phyloP scores from a whole-genome alignment of 768 basidiomycete species.

The Tylopilus cervinicoccineus region DNA sequence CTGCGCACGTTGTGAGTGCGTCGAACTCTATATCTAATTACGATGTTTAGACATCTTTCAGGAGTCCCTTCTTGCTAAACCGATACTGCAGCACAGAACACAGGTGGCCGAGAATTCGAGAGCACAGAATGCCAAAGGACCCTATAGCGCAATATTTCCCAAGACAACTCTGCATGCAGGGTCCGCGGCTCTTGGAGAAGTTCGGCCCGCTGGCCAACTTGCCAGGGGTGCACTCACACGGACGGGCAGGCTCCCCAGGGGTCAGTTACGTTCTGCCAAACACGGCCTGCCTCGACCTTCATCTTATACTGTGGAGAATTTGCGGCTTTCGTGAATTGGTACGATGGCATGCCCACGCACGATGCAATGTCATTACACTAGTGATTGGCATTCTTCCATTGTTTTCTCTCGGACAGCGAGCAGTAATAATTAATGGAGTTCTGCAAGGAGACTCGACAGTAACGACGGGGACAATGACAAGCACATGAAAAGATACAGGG shows the following conservation, averaged over 20 bases:
- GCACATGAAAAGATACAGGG: constrained; percentile 8
- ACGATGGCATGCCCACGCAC: not conserved
- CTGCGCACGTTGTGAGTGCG: constrained; percentile 60
- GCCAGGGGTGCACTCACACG: constrained; percentile 50
- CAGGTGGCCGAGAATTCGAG: constrained; percentile 34
- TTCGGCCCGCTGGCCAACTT: constrained; percentile 49
- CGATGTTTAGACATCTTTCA: constrained; percentile 27
- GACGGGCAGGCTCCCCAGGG: constrained; percentile 21
- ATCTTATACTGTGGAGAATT: constrained; percentile 18
- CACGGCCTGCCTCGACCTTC: constrained; percentile 9
- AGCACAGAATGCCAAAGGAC: constrained; percentile 25
- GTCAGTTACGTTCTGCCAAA: constrained; percentile 13
- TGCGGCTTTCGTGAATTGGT: constrained; percentile 18
- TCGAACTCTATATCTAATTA: not conserved
- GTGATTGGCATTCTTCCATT: constrained; percentile 2
- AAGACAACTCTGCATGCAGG: constrained; percentile 41
- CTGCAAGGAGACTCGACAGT: constrained; percentile 2
- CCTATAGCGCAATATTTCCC: constrained; percentile 22
- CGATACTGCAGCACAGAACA: constrained; percentile 46
- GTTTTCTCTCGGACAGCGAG: constrained; percentile 6
- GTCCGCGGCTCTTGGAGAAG: constrained; percentile 55
- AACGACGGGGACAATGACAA: constrained; percentile 13
- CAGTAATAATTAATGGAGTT: constrained; percentile 3
- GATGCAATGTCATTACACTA: constrained; percentile 9
- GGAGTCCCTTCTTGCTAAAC: constrained; percentile 68